Base-by-base conservation (phyloP, 495 filamentous ascomycete genomes). In the Penicillium soppii region DNA sequence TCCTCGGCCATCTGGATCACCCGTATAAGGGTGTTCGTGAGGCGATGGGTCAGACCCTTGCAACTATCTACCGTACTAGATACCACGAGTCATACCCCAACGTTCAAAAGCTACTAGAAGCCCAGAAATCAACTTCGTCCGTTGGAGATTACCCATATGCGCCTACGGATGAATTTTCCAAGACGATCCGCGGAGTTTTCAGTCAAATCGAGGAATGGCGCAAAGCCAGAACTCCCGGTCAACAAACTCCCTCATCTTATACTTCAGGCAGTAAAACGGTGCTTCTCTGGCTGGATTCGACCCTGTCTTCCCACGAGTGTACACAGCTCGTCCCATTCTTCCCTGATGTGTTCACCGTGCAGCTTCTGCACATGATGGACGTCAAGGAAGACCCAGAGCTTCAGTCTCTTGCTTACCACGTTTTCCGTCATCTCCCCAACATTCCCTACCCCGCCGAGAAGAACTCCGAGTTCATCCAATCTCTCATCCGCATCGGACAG, bases 321-420 rank as follows among this genome's bases (percentile, higher is more conserved):
- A 95, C 85, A 1, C 87, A 92, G 57, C 82, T 97, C 9, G 82
- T 94, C 7, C 81, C 87, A 2, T 97, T 96, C 82, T 96, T 97
- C 76, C 88, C 90, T 1, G 79, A 89, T 43, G 77, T 88, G 7
- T 91, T 97, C 57, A 91, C 95, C 54, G 89, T 90, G 33, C 86
- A 96, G 67, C 82, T 97, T 40, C 73, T 99, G 38, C 91, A 97
- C 72, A 99, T 99, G 94, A 99, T 99, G 94, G 94, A 99, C 66
- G 89, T 99, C 56, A 97, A 96, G 68, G 94, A 99, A 70, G 94
- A 99, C 62, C 91, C 89, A 4, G 94, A 99, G 67, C 82, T 99
- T 8, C 92, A 96, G 76, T 86, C 87, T 8, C 80, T 97, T 19
- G 92, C 94, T 10, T 99, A 99, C 63, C 91, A 96, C 63, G 94